Conservation (phyloP, 2,329 filamentous ascomycete species). For the Blumeria graminis region DNA sequence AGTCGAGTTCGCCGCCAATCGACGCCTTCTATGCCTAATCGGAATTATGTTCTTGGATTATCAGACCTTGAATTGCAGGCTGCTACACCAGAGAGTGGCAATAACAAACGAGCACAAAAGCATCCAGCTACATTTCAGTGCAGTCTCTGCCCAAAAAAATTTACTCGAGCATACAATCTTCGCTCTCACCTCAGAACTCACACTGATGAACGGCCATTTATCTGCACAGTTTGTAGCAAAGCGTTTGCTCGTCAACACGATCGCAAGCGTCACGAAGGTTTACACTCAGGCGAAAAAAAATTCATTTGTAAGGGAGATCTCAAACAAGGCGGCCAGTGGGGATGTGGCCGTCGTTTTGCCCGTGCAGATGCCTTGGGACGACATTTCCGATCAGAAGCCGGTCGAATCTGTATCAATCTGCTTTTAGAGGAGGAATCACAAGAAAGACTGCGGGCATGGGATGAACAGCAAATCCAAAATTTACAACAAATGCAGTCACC, state of each 20-base stretch:
- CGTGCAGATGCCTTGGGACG: slow-evolving; percentile 83
- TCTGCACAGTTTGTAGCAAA: slow-evolving; percentile 90
- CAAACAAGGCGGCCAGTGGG: slow-evolving; percentile 65
- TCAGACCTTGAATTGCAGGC: slow-evolving; percentile 70
- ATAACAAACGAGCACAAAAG: slow-evolving; percentile 71
- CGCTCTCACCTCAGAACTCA: slow-evolving; percentile 89
- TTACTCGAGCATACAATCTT: slow-evolving; percentile 89
- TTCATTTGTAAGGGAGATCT: slow-evolving; percentile 90
- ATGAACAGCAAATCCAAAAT: slow-evolving; percentile 44
- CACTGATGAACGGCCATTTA: slow-evolving; percentile 89
- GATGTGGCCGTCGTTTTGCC: slow-evolving; percentile 78
- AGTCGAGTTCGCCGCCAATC: slow-evolving; percentile 29
- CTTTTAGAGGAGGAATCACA: slow-evolving; percentile 80
- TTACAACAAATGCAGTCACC: slow-evolving; percentile 43
- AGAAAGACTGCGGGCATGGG: slow-evolving; percentile 52
- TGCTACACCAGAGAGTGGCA: slow-evolving; percentile 29
- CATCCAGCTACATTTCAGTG: slow-evolving; percentile 96
- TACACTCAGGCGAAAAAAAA: slow-evolving; percentile 95
- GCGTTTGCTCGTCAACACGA: slow-evolving; percentile 95
- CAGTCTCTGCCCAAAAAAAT: slow-evolving; percentile 75
- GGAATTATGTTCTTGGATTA: slow-evolving; percentile 68
- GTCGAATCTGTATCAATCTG: slow-evolving; percentile 91
- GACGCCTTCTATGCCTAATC: slow-evolving; percentile 30
- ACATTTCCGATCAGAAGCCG: slow-evolving; percentile 89
- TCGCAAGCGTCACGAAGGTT: slow-evolving; percentile 82